Conservation (phyloP, 257 asterid genomes). For the Przewalskia tangutica region DNA sequence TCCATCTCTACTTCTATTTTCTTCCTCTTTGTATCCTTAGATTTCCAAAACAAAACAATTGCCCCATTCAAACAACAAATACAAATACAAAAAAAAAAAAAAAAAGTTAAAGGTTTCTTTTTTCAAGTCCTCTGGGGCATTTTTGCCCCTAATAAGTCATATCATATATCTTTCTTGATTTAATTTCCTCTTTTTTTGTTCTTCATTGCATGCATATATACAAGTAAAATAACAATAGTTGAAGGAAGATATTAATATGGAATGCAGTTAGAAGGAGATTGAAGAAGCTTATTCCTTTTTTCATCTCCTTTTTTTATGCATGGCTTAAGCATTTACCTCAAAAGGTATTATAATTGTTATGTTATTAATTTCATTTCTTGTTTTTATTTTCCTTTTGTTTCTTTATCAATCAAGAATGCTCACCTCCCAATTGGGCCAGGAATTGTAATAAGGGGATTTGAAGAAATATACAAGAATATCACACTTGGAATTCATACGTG, state of each 20-base stretch:
- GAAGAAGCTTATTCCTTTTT: constrained; percentile 22
- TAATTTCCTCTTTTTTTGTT: neutral
- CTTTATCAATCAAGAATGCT: neutral
- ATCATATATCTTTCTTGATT: neutral
- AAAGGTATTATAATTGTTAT: constrained; percentile 18
- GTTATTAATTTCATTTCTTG: neutral
- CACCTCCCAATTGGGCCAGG: neutral
- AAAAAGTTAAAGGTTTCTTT: neutral
- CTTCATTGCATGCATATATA: constrained; percentile 13
- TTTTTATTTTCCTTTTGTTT: no score
- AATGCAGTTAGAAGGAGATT: constrained; percentile 28
- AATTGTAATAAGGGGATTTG: neutral
- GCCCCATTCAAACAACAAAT: neutral
- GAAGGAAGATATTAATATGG: constrained; percentile 14
- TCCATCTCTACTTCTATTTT: constrained; percentile 18
- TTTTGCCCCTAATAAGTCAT: neutral
- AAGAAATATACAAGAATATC: neutral
- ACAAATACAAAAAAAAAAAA: neutral
- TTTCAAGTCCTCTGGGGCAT: no score
- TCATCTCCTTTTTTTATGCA: constrained; percentile 19
- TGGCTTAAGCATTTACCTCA: neutral
- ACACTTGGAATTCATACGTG: neutral
- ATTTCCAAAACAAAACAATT: neutral
- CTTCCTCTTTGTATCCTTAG: no score
- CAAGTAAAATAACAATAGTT: neutral